These are phyloP conservation scores for Solanum bukasovii DNA, from an alignment of 257 asterid species.

Conservation along the genomic window DNA sequence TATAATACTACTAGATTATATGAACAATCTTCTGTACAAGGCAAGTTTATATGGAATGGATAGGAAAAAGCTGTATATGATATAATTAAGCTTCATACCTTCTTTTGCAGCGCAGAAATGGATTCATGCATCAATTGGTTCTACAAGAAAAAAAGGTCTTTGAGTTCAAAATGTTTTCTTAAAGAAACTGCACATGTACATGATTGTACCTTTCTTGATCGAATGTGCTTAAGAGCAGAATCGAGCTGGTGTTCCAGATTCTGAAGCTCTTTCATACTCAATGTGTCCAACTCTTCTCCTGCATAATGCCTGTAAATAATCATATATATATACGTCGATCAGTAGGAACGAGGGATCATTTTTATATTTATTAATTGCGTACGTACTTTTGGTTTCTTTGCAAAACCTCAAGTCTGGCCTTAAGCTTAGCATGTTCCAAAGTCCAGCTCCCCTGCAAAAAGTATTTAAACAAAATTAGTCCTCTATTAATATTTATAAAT, in stretches of 20 bases:
- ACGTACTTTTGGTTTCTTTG: constrained; percentile 58
- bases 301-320: constrained; percentile 48
- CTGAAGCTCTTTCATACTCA: constrained; percentile 72
- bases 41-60: not conserved
- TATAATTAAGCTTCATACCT: constrained; percentile 26
- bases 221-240: constrained; percentile 62
- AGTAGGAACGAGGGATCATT: not conserved
- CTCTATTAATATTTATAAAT: not conserved
- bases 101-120: constrained; percentile 65
- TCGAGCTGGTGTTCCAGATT: constrained; percentile 80
- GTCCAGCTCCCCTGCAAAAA: constrained; percentile 57
- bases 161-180: not conserved
- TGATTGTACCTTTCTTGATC: constrained; percentile 57
- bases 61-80: not conserved
- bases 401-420: constrained; percentile 74
- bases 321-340: not conserved
- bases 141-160: constrained; percentile 24
- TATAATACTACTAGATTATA: not conserved
- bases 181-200: not conserved
- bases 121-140: constrained; percentile 79
- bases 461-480: not conserved
- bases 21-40: not conserved
- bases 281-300: constrained; percentile 60
- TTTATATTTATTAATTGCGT: not conserved
- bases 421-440: constrained; percentile 75